Evolutionary conservation across 139 green algal genomes (phyloP).

Genomic region (Coelastrella sp.): DNA sequence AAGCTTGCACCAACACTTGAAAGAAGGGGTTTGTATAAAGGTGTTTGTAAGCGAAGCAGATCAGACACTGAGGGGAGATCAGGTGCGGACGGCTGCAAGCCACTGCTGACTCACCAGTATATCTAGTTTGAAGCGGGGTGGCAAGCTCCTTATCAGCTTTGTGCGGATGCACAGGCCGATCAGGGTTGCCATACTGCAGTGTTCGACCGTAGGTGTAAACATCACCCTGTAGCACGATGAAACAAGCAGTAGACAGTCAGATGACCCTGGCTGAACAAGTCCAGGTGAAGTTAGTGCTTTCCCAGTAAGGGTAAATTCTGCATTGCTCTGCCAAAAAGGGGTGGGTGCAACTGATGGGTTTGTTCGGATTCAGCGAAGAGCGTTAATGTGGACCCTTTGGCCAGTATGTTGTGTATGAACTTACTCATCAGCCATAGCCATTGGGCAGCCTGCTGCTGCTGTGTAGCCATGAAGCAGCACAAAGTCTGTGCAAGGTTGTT

Average conservation of each 20-base stretch:
- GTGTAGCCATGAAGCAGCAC: not conserved
- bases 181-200: conserved; percentile 99
- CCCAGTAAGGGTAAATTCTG: too few species aligned
- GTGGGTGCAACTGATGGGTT: too few species aligned
- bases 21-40: too few species aligned
- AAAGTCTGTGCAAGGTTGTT: not conserved
- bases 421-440: too few species aligned
- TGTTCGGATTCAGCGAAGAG: too few species aligned
- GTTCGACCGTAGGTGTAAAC: conserved; percentile 93
- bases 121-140: conserved; percentile 92
- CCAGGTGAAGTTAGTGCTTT: too few species aligned
- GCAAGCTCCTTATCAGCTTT: conserved; percentile 90
- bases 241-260: not conserved
- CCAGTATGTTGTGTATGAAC: too few species aligned
- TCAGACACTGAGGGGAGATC: too few species aligned
- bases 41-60: too few species aligned
- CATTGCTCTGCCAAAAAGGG: too few species aligned
- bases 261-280: not conserved
- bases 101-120: conserved; percentile 64
- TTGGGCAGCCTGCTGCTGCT: not conserved
- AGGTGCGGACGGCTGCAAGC: not conserved
- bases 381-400: too few species aligned
- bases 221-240: conserved; percentile 63
- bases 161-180: conserved; percentile 97
- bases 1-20: too few species aligned